These are phyloP conservation scores for Hamigera avellanea DNA, from an alignment of 495 filamentous ascomycete species.

Conservation along the genomic window DNA sequence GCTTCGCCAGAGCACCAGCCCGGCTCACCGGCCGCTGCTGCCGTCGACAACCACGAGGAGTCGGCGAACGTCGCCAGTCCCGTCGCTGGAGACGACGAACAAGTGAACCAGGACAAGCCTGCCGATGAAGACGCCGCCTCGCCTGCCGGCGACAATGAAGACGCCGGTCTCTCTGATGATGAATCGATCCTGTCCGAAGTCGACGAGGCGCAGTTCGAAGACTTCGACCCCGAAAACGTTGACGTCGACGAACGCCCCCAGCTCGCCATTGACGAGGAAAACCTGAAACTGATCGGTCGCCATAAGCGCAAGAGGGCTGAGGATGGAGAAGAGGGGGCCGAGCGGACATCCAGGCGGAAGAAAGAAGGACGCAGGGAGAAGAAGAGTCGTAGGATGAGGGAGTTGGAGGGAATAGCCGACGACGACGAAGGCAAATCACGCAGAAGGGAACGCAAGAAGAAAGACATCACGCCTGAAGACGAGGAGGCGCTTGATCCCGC, in stretches of 20 bases:
- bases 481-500: conserved; percentile 51
- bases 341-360: conserved; percentile 49
- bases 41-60: conserved; percentile 4
- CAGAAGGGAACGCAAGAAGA: conserved; percentile 40
- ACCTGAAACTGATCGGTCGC: conserved; percentile 58
- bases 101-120: conserved; percentile 1
- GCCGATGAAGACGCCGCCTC: conserved; percentile 13
- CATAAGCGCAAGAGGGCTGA: conserved; percentile 76
- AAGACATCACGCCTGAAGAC: conserved; percentile 42
- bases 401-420: conserved; percentile 39
- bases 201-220: conserved; percentile 86
- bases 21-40: conserved; percentile 8
- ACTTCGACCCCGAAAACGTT: conserved; percentile 73
- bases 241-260: conserved; percentile 64
- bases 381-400: conserved; percentile 53
- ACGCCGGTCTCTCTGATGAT: conserved; percentile 48
- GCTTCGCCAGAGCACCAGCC: conserved; percentile 24
- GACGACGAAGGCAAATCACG: conserved; percentile 45
- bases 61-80: neutral
- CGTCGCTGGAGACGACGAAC: neutral
- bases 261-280: conserved; percentile 79
- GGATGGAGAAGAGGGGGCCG: conserved; percentile 39
- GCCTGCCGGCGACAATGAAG: conserved; percentile 15
- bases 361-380: conserved; percentile 68
- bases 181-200: conserved; percentile 89